Percentiles rank a stretch among this genome's conserved stretches.
Conservation (phyloP, 225 moss, liverwort and hornwort species). For the Straminergon stramineum region DNA sequence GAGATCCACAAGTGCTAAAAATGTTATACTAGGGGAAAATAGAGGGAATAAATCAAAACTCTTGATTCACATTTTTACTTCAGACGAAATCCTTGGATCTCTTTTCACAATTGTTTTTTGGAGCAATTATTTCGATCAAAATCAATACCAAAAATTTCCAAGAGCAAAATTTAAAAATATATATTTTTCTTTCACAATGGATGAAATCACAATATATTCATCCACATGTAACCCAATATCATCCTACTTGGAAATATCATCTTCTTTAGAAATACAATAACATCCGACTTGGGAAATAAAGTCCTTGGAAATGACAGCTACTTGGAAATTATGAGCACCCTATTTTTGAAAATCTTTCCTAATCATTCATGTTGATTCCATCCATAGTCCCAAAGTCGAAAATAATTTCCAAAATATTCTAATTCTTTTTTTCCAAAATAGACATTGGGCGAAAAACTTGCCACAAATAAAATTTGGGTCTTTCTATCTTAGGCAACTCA, state of each 20-base stretch:
- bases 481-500: background rate
- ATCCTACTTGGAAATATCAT: background rate
- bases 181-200: background rate
- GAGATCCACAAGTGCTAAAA: background rate
- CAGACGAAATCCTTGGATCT: background rate
- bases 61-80: background rate
- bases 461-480: background rate
- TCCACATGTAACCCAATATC: background rate
- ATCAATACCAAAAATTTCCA: background rate
- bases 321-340: background rate
- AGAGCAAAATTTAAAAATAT: background rate
- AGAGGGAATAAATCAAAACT: no score
- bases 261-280: background rate
- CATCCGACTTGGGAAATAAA: background rate
- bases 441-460: background rate
- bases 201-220: background rate
- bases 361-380: background rate
- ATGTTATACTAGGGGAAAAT: background rate
- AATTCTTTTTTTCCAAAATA: background rate
- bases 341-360: background rate
- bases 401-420: background rate
- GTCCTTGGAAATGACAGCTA: background rate
- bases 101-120: background rate
- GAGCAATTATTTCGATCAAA: background rate
- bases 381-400: background rate